Evolutionary conservation across 306 rosid species (phyloP).

Genomic region (Begonia fuchsioides): DNA sequence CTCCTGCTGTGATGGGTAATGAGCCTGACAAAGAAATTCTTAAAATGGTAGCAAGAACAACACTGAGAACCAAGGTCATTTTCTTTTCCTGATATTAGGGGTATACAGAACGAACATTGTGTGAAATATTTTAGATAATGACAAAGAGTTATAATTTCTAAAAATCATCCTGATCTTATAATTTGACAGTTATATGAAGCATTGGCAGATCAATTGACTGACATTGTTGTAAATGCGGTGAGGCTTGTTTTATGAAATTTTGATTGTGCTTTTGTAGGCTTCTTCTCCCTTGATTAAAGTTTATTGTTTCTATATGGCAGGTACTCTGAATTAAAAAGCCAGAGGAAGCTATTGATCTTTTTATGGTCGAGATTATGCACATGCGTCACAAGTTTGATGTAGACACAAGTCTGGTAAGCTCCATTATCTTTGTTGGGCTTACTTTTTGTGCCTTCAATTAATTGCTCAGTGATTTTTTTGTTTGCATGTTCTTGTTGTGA

Average conservation of each 20-base stretch:
- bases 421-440: no score
- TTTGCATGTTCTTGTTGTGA: no score
- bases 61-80: conserved; percentile 87
- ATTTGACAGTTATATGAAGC: conserved; percentile 71
- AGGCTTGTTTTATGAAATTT: conserved; percentile 20
- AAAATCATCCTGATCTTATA: no score
- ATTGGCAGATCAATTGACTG: conserved; percentile 84
- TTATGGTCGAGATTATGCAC: conserved; percentile 99
- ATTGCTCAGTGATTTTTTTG: no score
- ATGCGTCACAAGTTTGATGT: conserved; percentile 95
- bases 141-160: no score
- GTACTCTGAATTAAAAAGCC: conserved; percentile 76
- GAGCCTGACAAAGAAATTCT: conserved; percentile 91
- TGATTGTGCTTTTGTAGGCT: neutral
- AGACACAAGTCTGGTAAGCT: conserved; percentile 85
- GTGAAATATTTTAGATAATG: no score
- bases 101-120: no score
- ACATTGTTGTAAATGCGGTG: conserved; percentile 70
- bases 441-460: no score
- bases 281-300: no score
- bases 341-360: conserved; percentile 77
- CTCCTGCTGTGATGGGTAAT: conserved; percentile 69
- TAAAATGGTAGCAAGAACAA: conserved; percentile 88
- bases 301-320: conserved; percentile 17
- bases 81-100: no score